Evolutionary conservation across 257 asterid species (phyloP).

Genomic region (Fraxinus cuspidata): DNA sequence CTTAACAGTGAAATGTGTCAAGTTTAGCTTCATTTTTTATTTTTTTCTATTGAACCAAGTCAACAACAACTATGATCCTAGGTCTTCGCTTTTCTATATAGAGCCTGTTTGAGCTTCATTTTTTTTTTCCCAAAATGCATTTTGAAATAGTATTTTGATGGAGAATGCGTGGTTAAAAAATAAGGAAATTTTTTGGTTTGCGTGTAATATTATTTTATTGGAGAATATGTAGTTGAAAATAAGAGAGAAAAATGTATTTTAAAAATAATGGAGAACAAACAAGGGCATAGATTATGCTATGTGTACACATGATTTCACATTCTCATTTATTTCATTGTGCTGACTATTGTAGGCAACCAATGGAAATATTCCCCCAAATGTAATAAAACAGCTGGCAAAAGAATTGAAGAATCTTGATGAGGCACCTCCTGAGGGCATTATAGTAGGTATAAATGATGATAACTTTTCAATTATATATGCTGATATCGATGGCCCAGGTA

Average conservation of each 20-base stretch:
- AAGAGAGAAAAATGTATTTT: too few relatives aligned
- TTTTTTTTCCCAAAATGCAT: too few relatives aligned
- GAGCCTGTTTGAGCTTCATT: too few relatives aligned
- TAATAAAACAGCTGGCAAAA: constrained; percentile 82
- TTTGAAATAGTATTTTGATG: too few relatives aligned
- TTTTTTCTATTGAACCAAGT: neutral
- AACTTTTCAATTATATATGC: constrained; percentile 84
- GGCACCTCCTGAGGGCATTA: constrained; percentile 96
- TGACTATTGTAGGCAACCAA: constrained; percentile 66
- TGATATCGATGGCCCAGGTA: constrained; percentile 97
- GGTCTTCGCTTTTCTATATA: neutral
- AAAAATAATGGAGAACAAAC: too few relatives aligned
- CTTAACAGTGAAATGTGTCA: neutral
- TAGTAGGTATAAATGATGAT: constrained; percentile 88
- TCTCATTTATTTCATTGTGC: constrained; percentile 17
- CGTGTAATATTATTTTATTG: too few relatives aligned
- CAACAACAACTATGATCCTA: neutral
- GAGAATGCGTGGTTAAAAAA: too few relatives aligned
- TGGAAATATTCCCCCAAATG: constrained; percentile 92
- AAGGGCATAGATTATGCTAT: neutral
- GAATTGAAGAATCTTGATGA: constrained; percentile 94
- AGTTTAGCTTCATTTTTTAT: neutral
- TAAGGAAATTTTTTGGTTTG: too few relatives aligned
- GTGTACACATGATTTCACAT: neutral
- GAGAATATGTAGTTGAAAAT: too few relatives aligned